Conservation (phyloP, 257 asterid species). For the Jaltomata sinuosa region DNA sequence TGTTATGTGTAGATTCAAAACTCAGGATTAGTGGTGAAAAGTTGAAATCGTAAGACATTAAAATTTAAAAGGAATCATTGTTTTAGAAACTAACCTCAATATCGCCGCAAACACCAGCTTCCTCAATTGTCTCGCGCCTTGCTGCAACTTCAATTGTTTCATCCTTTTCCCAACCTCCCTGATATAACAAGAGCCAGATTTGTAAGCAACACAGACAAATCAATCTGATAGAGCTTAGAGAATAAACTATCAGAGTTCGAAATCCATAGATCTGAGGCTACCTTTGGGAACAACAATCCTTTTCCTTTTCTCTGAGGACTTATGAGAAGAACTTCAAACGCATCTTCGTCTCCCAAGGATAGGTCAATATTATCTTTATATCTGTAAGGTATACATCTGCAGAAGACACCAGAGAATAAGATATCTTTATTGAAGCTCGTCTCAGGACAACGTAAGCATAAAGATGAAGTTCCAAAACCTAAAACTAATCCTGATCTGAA, state of each 20-base stretch:
- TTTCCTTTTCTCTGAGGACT: constrained; percentile 72
- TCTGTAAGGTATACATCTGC: constrained; percentile 89
- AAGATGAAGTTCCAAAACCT: not conserved
- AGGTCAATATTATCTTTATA: constrained; percentile 25
- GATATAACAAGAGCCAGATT: not conserved
- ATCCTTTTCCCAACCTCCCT: constrained; percentile 96
- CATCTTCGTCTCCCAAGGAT: constrained; percentile 42
- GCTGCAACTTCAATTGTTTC: constrained; percentile 73
- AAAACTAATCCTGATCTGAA: too few species aligned
- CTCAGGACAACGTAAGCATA: not conserved
- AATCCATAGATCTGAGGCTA: constrained; percentile 1
- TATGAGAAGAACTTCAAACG: constrained; percentile 69
- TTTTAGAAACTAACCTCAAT: constrained; percentile 44
- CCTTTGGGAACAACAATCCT: constrained; percentile 89
- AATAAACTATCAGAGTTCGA: not conserved
- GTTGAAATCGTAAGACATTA: not conserved
- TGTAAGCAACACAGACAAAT: not conserved
- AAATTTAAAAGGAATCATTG: not conserved
- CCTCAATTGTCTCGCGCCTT: constrained; percentile 77
- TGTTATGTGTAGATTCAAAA: not conserved
- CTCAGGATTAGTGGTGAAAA: not conserved
- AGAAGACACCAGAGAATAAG: not conserved
- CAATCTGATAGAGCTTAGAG: not conserved
- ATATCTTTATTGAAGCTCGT: not conserved
- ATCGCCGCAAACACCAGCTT: constrained; percentile 85